These are phyloP conservation scores for Trematosphaeria pertusa DNA, from an alignment of 2,329 filamentous ascomycete genomes.

Conservation along the genomic window DNA sequence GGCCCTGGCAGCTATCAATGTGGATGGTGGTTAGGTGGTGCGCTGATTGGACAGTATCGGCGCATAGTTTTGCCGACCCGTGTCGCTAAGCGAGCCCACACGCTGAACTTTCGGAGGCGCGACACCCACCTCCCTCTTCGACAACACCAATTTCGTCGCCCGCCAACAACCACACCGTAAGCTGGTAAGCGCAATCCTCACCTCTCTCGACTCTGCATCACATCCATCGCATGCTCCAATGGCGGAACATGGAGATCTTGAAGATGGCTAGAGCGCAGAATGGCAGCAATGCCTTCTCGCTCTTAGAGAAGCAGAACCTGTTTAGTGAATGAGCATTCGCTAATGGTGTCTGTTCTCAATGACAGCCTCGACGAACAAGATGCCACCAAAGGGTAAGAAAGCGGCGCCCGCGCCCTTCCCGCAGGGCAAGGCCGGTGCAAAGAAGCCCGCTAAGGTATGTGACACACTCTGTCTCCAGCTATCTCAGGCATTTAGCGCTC, in stretches of 20 bases:
- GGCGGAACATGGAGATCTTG: conserved; percentile 39
- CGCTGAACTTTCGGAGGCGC: conserved; percentile 24
- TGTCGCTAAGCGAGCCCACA: conserved; percentile 24
- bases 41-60: conserved; percentile 12
- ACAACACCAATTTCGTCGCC: conserved; percentile 43
- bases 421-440: conserved; percentile 77
- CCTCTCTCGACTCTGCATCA: conserved; percentile 40
- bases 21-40: conserved; percentile 7
- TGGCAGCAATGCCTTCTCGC: conserved; percentile 45
- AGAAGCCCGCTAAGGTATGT: conserved; percentile 97
- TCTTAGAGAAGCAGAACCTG: conserved; percentile 51
- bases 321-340: conserved; percentile 78
- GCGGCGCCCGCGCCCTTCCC: conserved; percentile 82
- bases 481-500: conserved; percentile 18
- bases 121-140: conserved; percentile 29
- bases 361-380: conserved; percentile 79
- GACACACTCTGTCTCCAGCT: conserved; percentile 1
- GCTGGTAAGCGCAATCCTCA: conserved; percentile 45
- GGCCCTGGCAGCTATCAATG: not conserved
- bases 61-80: conserved; percentile 18
- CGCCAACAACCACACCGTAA: conserved; percentile 39
- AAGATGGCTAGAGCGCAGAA: conserved; percentile 49
- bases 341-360: conserved; percentile 99
- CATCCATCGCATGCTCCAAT: conserved; percentile 40
- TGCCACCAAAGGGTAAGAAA: conserved; percentile 92